Conservation (phyloP, 2,329 filamentous ascomycete genomes). For the Neoascochyta sp. region DNA sequence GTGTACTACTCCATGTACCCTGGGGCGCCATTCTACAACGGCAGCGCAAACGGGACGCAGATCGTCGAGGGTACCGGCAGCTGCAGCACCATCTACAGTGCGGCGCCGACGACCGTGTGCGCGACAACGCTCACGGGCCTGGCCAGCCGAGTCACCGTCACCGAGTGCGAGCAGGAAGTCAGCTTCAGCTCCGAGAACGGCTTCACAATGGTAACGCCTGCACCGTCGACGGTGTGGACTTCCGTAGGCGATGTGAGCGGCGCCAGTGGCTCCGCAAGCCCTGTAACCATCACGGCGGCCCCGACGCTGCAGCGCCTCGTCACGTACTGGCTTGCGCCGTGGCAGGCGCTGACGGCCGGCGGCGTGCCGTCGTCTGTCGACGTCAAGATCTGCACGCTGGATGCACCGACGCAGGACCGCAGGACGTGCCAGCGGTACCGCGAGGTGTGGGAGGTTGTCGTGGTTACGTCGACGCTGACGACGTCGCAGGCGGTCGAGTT, state of each 20-base stretch:
- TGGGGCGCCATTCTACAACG: constrained; percentile 38
- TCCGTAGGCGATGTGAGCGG: too few relatives aligned
- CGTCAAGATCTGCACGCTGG: constrained; percentile 41
- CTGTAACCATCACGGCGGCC: constrained; percentile 33
- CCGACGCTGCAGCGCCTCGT: constrained; percentile 40
- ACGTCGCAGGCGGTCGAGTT: constrained; percentile 38
- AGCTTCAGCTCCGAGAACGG: constrained; percentile 47
- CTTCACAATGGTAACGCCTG: constrained; percentile 40
- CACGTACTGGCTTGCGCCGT: constrained; percentile 46
- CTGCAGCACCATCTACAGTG: constrained; percentile 43
- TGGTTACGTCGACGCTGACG: constrained; percentile 39
- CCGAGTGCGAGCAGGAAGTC: constrained; percentile 44
- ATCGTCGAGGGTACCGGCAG: constrained; percentile 21
- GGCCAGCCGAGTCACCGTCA: constrained; percentile 40
- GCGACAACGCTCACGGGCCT: constrained; percentile 44
- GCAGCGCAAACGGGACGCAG: constrained; percentile 29
- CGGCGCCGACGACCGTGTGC: constrained; percentile 43
- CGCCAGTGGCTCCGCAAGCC: neutral
- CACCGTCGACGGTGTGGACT: constrained; percentile 17
- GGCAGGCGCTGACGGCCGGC: constrained; percentile 42
- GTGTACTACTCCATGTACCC: constrained; percentile 33
- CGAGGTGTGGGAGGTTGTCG: constrained; percentile 42
- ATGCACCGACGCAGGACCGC: constrained; percentile 37
- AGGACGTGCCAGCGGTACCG: constrained; percentile 43
- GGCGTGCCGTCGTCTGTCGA: constrained; percentile 40